These are phyloP conservation scores for Crithidia expoeki DNA, from an alignment of 208 protist species.

Conservation along the genomic window DNA sequence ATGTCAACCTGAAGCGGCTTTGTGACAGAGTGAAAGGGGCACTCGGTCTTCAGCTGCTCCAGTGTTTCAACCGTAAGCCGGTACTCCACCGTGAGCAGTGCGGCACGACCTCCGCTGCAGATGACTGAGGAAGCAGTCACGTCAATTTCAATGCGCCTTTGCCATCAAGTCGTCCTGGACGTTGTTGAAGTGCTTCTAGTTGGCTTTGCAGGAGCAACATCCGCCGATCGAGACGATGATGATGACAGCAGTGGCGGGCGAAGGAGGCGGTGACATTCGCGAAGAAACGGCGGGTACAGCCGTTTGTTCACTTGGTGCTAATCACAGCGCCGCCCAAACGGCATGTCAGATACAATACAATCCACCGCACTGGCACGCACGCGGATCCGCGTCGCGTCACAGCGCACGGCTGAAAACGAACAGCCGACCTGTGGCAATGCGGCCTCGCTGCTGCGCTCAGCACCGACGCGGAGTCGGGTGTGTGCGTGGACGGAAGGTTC, in stretches of 20 bases:
- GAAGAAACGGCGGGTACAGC: conserved; percentile 55
- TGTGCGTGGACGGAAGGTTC: not conserved
- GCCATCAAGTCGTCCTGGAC: not conserved
- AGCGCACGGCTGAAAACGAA: conserved; percentile 18
- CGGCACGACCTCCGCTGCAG: conserved; percentile 41
- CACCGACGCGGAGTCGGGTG: not conserved
- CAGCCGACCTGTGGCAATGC: not conserved
- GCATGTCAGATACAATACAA: conserved; percentile 67
- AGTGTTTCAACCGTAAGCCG: conserved; percentile 41
- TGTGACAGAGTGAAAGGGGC: conserved; percentile 39
- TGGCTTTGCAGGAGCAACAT: not conserved
- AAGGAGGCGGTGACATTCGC: conserved; percentile 54
- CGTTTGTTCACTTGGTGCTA: conserved; percentile 48
- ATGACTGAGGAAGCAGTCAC: not conserved
- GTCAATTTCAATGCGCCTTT: not conserved
- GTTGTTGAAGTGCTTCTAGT: conserved; percentile 8
- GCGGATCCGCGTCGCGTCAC: conserved; percentile 47
- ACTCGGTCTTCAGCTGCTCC: conserved; percentile 18
- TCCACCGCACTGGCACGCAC: conserved; percentile 44
- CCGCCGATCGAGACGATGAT: not conserved
- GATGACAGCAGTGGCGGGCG: not conserved
- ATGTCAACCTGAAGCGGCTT: conserved; percentile 49
- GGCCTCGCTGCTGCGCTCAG: not conserved
- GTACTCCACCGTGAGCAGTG: conserved; percentile 60
- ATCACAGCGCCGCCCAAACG: conserved; percentile 68